These are phyloP conservation scores for Phialocephala subalpina DNA, from an alignment of 2,329 filamentous ascomycete species.

Conservation along the genomic window DNA sequence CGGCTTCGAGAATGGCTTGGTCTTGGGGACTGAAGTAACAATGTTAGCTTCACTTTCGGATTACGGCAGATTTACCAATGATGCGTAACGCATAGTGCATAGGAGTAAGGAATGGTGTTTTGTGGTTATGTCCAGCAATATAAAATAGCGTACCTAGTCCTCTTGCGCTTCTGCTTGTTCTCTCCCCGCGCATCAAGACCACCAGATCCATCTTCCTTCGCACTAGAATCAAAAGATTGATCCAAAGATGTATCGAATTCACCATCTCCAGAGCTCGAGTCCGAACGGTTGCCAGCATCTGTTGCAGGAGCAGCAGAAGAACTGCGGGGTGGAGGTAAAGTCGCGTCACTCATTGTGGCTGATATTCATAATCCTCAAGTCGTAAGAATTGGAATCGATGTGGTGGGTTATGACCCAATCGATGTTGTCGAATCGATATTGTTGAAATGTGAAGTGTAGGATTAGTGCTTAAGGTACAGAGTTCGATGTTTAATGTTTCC, in stretches of 20 bases:
- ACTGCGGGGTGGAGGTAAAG: slow-evolving; percentile 41
- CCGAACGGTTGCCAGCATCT: slow-evolving; percentile 25
- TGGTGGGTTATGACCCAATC: background rate
- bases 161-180: slow-evolving; percentile 60
- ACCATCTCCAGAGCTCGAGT: slow-evolving; percentile 32
- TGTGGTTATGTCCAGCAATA: slow-evolving; percentile 29
- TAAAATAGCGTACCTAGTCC: slow-evolving; percentile 62
- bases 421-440: background rate
- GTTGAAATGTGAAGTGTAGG: background rate
- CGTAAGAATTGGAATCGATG: slow-evolving; percentile 7
- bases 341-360: slow-evolving; percentile 44
- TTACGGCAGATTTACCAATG: background rate
- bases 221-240: slow-evolving; percentile 28
- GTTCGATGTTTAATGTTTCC: background rate
- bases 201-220: slow-evolving; percentile 35
- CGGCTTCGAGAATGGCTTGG: slow-evolving; percentile 85
- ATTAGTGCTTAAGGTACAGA: too few species aligned
- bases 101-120: background rate
- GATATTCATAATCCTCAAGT: slow-evolving; percentile 38
- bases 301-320: slow-evolving; percentile 33
- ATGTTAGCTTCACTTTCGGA: slow-evolving; percentile 26
- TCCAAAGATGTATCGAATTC: slow-evolving; percentile 34
- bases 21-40: slow-evolving; percentile 75
- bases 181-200: slow-evolving; percentile 46
- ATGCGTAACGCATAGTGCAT: too few species aligned